Conservation (phyloP, 1,284 basidiomycete genomes). For the Cryptococcus sp. region DNA sequence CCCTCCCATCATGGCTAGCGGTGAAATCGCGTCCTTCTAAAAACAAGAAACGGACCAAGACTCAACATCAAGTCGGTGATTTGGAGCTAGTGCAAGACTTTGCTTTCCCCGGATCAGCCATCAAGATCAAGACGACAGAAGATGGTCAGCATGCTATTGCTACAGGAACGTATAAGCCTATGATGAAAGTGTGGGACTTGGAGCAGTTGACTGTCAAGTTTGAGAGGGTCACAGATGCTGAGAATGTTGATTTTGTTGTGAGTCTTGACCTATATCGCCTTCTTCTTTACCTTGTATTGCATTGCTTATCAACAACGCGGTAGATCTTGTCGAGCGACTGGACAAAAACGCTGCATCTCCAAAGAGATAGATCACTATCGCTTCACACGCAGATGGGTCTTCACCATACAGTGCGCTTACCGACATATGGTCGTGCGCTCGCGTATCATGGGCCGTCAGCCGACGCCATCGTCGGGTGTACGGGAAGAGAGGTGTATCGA, state of each 20-base stretch:
- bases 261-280: not conserved
- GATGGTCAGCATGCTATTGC: constrained; percentile 92
- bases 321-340: constrained; percentile 97
- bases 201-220: constrained; percentile 93
- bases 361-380: constrained; percentile 92
- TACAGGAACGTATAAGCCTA: constrained; percentile 97
- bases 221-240: constrained; percentile 91
- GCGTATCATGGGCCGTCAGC: constrained; percentile 85
- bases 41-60: constrained; percentile 50
- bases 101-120: constrained; percentile 95
- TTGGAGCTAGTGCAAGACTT: constrained; percentile 93
- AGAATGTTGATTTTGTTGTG: constrained; percentile 97
- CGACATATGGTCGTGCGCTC: constrained; percentile 86
- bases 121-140: constrained; percentile 82
- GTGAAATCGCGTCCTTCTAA: constrained; percentile 57
- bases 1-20: constrained; percentile 85
- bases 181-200: constrained; percentile 94
- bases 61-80: constrained; percentile 50
- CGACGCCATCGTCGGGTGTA: constrained; percentile 74
- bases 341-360: constrained; percentile 97
- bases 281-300: not conserved
- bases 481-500: constrained; percentile 84
- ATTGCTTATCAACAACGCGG: not conserved
- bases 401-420: constrained; percentile 90
- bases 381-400: constrained; percentile 93